These are phyloP conservation scores for Nicotiana knightiana DNA, from an alignment of 257 asterid genomes.

Conservation along the genomic window DNA sequence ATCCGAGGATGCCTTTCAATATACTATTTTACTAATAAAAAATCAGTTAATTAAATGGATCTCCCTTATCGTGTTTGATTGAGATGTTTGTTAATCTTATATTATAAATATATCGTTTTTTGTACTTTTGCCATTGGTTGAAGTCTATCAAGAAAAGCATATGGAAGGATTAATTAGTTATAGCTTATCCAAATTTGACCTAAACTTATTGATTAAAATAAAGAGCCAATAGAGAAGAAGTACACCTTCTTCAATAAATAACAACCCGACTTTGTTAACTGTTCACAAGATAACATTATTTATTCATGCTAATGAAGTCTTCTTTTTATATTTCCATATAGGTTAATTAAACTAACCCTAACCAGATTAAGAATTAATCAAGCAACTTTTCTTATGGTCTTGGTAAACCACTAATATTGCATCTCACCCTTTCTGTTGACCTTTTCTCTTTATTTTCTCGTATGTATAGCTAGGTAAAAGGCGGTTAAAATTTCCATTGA, in stretches of 20 bases:
- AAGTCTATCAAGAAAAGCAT: constrained; percentile 22
- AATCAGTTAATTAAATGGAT: background rate
- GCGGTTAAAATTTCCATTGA: background rate
- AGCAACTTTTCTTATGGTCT: background rate
- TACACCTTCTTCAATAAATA: constrained; percentile 21
- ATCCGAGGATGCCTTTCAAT: background rate
- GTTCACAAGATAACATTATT: constrained; percentile 23
- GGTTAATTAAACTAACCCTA: constrained; percentile 10
- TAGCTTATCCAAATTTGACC: constrained; percentile 33
- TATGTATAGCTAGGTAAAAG: background rate
- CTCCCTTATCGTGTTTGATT: background rate
- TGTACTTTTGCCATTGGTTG: background rate
- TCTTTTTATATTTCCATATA: constrained; percentile 6
- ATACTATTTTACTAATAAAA: background rate
- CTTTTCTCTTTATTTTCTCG: background rate
- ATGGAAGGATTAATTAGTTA: constrained; percentile 18
- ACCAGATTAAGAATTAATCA: background rate
- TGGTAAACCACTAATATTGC: constrained; percentile 2
- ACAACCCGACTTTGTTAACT: constrained; percentile 13
- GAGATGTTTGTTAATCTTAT: background rate
- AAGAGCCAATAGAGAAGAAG: constrained; percentile 14
- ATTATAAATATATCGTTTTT: background rate
- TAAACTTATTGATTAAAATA: constrained; percentile 27
- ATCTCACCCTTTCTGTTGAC: background rate
- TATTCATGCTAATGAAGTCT: constrained; percentile 11